phyloP scores from a whole-genome alignment of 179 eudicot species.

The Silene noctiflora region DNA sequence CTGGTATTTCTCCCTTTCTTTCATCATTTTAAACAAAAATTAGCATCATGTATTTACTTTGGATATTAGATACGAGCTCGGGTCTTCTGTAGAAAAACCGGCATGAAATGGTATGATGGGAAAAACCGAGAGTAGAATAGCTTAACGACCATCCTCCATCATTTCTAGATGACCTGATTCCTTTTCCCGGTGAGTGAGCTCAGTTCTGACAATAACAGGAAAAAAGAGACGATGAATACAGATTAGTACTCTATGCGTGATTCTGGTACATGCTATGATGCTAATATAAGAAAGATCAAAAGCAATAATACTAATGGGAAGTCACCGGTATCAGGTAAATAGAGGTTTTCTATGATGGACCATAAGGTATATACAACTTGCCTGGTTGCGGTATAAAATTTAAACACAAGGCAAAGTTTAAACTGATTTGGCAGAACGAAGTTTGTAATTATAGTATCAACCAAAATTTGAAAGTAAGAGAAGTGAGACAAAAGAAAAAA shows the following conservation, averaged over 20 bases:
- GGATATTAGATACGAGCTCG: slow-evolving; percentile 2
- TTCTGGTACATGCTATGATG: not conserved
- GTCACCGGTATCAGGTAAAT: no score
- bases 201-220: slow-evolving; percentile 20
- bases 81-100: not conserved
- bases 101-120: not conserved
- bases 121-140: not conserved
- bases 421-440: not conserved
- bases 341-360: not conserved
- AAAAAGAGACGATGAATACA: not conserved
- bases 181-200: slow-evolving; percentile 33
- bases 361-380: not conserved
- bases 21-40: not conserved
- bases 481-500: not conserved
- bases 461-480: not conserved
- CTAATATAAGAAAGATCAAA: not conserved
- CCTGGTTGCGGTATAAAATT: not conserved
- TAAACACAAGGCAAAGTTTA: not conserved
- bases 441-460: not conserved
- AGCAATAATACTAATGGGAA: not conserved
- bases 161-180: slow-evolving; percentile 30
- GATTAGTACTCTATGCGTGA: not conserved
- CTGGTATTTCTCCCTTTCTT: not conserved
- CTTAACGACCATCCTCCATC: slow-evolving; percentile 33
- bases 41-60: slow-evolving; percentile 13